These are phyloP conservation scores for Actinidia arguta DNA, from an alignment of 179 eudicot genomes.

Conservation along the genomic window DNA sequence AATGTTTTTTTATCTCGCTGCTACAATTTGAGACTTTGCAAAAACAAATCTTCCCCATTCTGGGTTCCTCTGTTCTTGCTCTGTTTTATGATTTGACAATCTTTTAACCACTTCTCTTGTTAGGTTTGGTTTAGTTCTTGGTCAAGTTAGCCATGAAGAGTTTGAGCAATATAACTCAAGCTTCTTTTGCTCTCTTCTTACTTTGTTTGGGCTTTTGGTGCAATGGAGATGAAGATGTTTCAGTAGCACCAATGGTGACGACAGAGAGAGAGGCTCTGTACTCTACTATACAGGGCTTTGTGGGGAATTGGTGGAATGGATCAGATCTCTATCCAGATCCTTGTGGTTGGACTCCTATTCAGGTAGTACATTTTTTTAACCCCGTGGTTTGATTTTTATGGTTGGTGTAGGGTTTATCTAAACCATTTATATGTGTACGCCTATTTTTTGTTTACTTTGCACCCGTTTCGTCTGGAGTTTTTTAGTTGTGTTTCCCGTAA, in stretches of 20 bases:
- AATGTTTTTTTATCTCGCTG: too few relatives aligned
- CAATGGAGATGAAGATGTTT: conserved; percentile 51
- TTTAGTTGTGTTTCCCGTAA: too few relatives aligned
- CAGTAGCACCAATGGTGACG: conserved; percentile 65
- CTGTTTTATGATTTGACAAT: background rate
- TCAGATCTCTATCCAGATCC: conserved; percentile 97
- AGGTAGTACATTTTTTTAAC: conserved; percentile 47
- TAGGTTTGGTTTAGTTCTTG: background rate
- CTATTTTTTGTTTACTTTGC: background rate
- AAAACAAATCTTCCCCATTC: background rate
- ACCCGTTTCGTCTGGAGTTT: too few relatives aligned
- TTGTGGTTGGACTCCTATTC: conserved; percentile 99
- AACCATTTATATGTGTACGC: background rate
- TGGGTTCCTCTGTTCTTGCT: conserved; percentile 19
- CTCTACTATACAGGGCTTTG: conserved; percentile 88
- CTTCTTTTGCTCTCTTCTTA: conserved; percentile 21
- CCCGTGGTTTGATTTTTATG: background rate
- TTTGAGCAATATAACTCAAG: conserved; percentile 9
- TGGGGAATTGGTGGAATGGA: conserved; percentile 95
- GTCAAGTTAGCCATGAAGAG: conserved; percentile 32
- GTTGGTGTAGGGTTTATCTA: too few relatives aligned
- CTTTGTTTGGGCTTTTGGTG: conserved; percentile 37
- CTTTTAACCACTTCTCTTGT: background rate
- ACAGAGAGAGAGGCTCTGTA: conserved; percentile 76
- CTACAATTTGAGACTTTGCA: too few relatives aligned